A percentile compares a stretch with the other conserved stretches of the same genome.
phyloP scores from a whole-genome alignment of 129 eudicot species.

The Centaurea solstitialis region DNA sequence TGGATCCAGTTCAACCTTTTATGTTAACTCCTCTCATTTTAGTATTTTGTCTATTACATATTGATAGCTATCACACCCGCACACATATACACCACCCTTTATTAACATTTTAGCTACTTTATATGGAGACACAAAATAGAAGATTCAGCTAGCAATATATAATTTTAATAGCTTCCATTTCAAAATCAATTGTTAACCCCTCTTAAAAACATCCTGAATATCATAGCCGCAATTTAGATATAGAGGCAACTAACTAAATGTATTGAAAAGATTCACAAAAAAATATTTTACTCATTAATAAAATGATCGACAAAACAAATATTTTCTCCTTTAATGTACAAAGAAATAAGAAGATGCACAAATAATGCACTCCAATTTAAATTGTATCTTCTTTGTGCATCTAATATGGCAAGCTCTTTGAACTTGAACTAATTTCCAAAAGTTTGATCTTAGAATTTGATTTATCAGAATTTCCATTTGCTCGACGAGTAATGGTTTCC shows the following conservation, averaged over 20 bases:
- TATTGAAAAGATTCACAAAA: background rate
- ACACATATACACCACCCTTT: background rate
- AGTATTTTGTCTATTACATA: too few relatives aligned
- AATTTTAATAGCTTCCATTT: background rate
- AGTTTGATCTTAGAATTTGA: conserved; percentile 56
- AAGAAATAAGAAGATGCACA: conserved; percentile 25
- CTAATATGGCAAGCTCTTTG: conserved; percentile 93
- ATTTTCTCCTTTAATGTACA: conserved; percentile 27
- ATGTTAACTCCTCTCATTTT: too few relatives aligned
- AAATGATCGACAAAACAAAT: background rate
- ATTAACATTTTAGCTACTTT: background rate
- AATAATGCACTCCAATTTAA: conserved; percentile 16
- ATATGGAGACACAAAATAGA: too few relatives aligned
- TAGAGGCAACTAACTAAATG: background rate
- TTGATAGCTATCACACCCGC: background rate
- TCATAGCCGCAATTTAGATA: background rate
- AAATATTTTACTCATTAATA: background rate
- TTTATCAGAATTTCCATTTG: conserved; percentile 50
- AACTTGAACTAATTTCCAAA: conserved; percentile 88
- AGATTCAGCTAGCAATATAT: background rate
- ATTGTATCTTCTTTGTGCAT: background rate
- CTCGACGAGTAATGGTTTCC: conserved; percentile 86
- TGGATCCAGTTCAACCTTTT: too few relatives aligned
- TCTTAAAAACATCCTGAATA: background rate
- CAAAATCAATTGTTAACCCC: background rate